Conservation (phyloP, 2,329 filamentous ascomycete species). For the Penicillium capsulatum region DNA sequence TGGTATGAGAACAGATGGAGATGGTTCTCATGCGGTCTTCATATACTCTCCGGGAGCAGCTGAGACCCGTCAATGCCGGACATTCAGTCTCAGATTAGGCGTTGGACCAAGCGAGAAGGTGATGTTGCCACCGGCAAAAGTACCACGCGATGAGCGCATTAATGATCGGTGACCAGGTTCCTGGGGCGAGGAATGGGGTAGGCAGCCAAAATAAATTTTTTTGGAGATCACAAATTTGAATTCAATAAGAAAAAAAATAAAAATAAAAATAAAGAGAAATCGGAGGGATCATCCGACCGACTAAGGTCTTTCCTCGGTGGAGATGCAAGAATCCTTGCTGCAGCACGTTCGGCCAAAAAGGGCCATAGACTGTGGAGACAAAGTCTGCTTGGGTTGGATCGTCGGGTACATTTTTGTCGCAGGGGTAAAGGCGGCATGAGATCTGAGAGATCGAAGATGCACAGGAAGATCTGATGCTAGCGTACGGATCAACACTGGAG, state of each 20-base stretch:
- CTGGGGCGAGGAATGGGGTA: conserved; percentile 10
- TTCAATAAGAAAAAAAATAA: conserved; percentile 4
- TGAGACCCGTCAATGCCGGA: conserved; percentile 7
- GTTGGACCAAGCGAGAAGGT: conserved; percentile 6
- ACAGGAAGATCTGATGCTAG: conserved; percentile 21
- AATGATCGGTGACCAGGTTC: conserved; percentile 15
- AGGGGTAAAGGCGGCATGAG: conserved; percentile 2
- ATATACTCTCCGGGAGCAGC: conserved; percentile 16
- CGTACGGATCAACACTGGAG: conserved; percentile 13
- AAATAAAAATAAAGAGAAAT: conserved; percentile 1
- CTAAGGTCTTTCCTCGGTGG: conserved; percentile 4
- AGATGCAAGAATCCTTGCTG: conserved; percentile 21
- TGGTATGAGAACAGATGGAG: conserved; percentile 1
- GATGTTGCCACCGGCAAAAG: conserved; percentile 21
- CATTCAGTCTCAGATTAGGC: conserved; percentile 9
- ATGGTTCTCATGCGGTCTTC: conserved; percentile 12
- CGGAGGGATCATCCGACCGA: conserved; percentile 14
- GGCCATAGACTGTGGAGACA: conserved; percentile 11
- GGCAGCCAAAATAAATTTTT: conserved; percentile 4
- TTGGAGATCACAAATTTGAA: conserved; percentile 1
- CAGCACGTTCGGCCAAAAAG: conserved; percentile 17
- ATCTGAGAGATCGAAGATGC: conserved; percentile 19
- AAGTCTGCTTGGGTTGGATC: conserved; percentile 1
- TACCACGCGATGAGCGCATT: conserved; percentile 15
- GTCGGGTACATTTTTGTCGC: conserved; percentile 3